Evolutionary conservation across 2,329 filamentous ascomycete species (phyloP), one percentile per base, ranked within the genome.

Genomic region (Colletotrichum cordylinicola): DNA sequence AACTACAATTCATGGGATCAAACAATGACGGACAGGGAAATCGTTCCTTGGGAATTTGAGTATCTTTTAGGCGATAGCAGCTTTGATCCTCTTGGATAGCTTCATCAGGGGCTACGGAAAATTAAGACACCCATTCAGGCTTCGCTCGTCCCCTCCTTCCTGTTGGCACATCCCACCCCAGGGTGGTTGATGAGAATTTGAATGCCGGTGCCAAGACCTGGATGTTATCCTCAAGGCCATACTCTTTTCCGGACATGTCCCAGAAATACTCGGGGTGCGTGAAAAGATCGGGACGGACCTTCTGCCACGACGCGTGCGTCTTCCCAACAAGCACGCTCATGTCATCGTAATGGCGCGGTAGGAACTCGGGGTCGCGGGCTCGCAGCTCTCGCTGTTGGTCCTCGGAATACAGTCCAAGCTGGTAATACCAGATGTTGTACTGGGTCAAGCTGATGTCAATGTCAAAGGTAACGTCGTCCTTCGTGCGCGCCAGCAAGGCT

Each of bases 371-470:
- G 21, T 80, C 76, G 12, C 79, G 75, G 6, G 65, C 77, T 12
- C 73, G 52, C 1, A 81, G 69, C 12, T 71, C 76, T 10, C 62
- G 58, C 8, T 72, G 69, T 15, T 79, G 75, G 15, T 66, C 66
- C 18, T 75, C 74, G 4, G 70, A 69, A 9, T 81, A 79, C 21
- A 75, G 74, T 7, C 79, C 80, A 4, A 80, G 79, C 1, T 69
- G 72, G 61, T 78, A 79, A 18, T 78, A 79, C 78, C 79, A 80
- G 39, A 81, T 80, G 55, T 81, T 81, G 39, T 81, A 81, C 67
- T 81, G 80, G 0, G 79, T 80, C 24, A 81, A 65, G 35, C 79
- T 80, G 62, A 81, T 71, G 37, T 81, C 78, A 1, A 81, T 72
- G n/a, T 80, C 77, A 24, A 77, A 81, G 0, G 80, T 81, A 6